Conservation (phyloP, 495 filamentous ascomycete genomes). For the Cladorrhinum samala region DNA sequence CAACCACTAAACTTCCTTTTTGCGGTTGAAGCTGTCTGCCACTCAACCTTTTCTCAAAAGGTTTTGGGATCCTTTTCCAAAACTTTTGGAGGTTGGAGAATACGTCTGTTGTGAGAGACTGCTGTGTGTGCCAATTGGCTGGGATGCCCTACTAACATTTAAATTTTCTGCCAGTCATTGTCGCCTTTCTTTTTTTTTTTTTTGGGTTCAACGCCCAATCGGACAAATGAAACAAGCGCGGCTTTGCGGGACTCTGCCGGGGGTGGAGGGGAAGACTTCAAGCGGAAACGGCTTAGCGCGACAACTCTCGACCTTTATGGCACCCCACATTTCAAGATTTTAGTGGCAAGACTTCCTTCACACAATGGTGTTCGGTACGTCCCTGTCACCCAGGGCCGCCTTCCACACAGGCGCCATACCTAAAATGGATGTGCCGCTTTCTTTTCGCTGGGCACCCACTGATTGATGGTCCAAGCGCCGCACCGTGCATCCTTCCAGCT, state of each 20-base stretch:
- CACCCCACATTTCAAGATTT: neutral
- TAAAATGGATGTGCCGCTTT: neutral
- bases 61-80: too few species aligned
- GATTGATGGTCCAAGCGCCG: neutral
- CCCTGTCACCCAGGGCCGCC: neutral
- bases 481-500: neutral
- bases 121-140: neutral
- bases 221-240: conserved; percentile 9
- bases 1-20: too few species aligned
- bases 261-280: neutral
- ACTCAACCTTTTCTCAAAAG: too few species aligned
- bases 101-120: neutral
- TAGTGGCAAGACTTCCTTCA: neutral
- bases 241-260: neutral
- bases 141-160: conserved; percentile 22
- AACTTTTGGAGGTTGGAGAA: too few species aligned
- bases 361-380: neutral
- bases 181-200: conserved; percentile 7
- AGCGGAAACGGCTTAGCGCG: conserved; percentile 3
- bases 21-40: too few species aligned
- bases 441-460: neutral
- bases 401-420: neutral
- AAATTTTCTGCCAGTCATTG: conserved; percentile 6
- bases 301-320: too few species aligned
- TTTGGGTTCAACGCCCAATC: conserved; percentile 4